phyloP scores from a whole-genome alignment of 2,329 filamentous ascomycete genomes.

The Xylariaceae sp. region DNA sequence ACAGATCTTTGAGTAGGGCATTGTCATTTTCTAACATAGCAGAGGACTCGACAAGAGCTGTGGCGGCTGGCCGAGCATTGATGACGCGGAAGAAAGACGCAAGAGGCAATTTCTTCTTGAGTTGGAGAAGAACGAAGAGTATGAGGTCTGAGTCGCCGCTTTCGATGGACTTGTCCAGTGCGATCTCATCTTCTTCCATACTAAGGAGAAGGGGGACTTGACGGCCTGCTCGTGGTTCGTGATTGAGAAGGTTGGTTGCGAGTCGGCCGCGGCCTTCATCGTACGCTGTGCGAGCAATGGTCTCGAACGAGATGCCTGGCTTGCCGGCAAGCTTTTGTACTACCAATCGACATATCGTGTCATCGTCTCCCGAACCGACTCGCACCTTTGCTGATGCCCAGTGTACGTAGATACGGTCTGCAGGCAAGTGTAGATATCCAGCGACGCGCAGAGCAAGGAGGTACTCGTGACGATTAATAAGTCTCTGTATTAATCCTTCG shows the following conservation, averaged over 20 bases:
- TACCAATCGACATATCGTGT: slow-evolving; percentile 79
- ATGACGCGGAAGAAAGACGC: slow-evolving; percentile 91
- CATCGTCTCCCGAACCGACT: slow-evolving; percentile 79
- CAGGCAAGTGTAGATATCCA: slow-evolving; percentile 79
- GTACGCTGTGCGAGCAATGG: slow-evolving; percentile 88
- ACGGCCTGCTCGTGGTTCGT: slow-evolving; percentile 91
- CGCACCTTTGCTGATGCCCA: slow-evolving; percentile 97
- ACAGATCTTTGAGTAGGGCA: slow-evolving; percentile 85
- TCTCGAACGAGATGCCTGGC: slow-evolving; percentile 90
- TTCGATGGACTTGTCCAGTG: slow-evolving; percentile 93
- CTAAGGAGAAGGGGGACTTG: slow-evolving; percentile 89
- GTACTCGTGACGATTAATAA: slow-evolving; percentile 89
- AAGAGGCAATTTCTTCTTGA: slow-evolving; percentile 87
- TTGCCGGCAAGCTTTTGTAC: slow-evolving; percentile 85
- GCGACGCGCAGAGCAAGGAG: slow-evolving; percentile 85
- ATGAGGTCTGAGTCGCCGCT: slow-evolving; percentile 92
- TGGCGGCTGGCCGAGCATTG: slow-evolving; percentile 79
- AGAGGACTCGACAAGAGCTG: slow-evolving; percentile 82
- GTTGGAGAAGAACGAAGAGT: slow-evolving; percentile 80
- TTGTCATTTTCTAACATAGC: slow-evolving; percentile 71
- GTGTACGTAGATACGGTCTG: slow-evolving; percentile 89
- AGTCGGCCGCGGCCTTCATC: slow-evolving; percentile 88
- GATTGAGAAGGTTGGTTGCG: slow-evolving; percentile 86
- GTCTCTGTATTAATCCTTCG: slow-evolving; percentile 78
- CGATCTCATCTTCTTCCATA: slow-evolving; percentile 95